Percentiles rank a stretch among this genome's conserved stretches.
Conservation (phyloP, 768 basidiomycete genomes). For the Cubamyces lactineus region DNA sequence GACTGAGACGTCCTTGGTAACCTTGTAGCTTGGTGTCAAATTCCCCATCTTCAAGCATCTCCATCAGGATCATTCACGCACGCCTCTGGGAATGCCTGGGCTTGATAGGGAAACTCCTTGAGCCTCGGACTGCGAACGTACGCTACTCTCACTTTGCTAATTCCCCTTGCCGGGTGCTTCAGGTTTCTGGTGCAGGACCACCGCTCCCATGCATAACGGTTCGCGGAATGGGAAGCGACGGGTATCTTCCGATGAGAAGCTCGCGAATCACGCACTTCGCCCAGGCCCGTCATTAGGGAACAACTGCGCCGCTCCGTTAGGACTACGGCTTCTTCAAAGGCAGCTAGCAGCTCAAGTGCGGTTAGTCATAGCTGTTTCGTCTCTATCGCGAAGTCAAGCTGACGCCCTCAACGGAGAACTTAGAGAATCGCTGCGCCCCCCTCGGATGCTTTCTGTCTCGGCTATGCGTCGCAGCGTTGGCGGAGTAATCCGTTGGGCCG, state of each 20-base stretch:
- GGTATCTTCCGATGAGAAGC: constrained; percentile 6
- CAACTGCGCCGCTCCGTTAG: not conserved
- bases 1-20: no score
- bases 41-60: no score
- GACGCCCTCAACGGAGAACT: not conserved
- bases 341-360: not conserved
- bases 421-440: not conserved
- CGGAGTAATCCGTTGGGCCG: not conserved
- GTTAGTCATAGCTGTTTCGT: not conserved
- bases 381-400: not conserved
- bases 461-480: not conserved
- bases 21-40: no score
- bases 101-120: not conserved
- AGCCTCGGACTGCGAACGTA: not conserved
- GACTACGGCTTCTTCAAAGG: not conserved
- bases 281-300: not conserved
- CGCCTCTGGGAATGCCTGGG: no score
- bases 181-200: not conserved
- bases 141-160: not conserved
- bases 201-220: not conserved
- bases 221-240: constrained; percentile 5
- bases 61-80: no score
- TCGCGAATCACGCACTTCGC: not conserved
- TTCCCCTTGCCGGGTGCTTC: not conserved
- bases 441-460: no score